A percentile compares a stretch with the other conserved stretches of the same genome.
Evolutionary conservation across 257 asterid species (phyloP).

Genomic region (Solanum tarijense): DNA sequence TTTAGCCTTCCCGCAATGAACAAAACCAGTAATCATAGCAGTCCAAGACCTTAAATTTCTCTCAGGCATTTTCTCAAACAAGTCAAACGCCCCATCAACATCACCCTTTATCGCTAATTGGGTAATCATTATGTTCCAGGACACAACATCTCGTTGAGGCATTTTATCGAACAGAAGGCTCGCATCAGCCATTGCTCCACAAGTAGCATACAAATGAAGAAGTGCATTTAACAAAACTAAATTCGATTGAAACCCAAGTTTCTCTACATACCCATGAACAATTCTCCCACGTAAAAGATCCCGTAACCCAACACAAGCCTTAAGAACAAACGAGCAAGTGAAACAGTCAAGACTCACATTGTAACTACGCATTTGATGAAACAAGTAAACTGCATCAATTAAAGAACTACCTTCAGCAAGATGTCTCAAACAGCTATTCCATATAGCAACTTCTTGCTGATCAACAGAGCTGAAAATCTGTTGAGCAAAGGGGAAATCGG

Average conservation of each 20-base stretch:
- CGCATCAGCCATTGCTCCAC: slow-evolving; percentile 38
- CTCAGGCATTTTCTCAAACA: slow-evolving; percentile 48
- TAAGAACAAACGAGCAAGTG: slow-evolving; percentile 55
- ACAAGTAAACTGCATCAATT: slow-evolving; percentile 42
- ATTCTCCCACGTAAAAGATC: slow-evolving; percentile 36
- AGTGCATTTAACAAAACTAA: slow-evolving; percentile 37
- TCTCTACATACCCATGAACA: slow-evolving; percentile 34
- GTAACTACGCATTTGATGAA: slow-evolving; percentile 31
- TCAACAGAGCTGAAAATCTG: slow-evolving; percentile 20
- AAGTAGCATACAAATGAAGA: slow-evolving; percentile 42
- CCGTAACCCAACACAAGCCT: slow-evolving; percentile 30
- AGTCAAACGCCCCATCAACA: slow-evolving; percentile 28
- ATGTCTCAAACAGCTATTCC: slow-evolving; percentile 48
- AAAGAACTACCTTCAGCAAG: slow-evolving; percentile 40
- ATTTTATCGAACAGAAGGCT: slow-evolving; percentile 35
- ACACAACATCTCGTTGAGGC: slow-evolving; percentile 44
- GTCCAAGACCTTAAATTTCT: slow-evolving; percentile 70
- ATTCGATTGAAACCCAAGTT: slow-evolving; percentile 38
- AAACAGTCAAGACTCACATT: slow-evolving; percentile 35
- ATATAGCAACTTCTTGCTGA: slow-evolving; percentile 14
- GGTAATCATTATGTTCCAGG: slow-evolving; percentile 66
- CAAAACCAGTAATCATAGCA: slow-evolving; percentile 52
- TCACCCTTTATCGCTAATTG: slow-evolving; percentile 41
- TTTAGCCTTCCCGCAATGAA: slow-evolving; percentile 46
- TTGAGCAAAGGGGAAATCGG: slow-evolving; percentile 42